Evolutionary conservation across 2,329 filamentous ascomycete species (phyloP).

Genomic region (Epicoccum sorghinum): DNA sequence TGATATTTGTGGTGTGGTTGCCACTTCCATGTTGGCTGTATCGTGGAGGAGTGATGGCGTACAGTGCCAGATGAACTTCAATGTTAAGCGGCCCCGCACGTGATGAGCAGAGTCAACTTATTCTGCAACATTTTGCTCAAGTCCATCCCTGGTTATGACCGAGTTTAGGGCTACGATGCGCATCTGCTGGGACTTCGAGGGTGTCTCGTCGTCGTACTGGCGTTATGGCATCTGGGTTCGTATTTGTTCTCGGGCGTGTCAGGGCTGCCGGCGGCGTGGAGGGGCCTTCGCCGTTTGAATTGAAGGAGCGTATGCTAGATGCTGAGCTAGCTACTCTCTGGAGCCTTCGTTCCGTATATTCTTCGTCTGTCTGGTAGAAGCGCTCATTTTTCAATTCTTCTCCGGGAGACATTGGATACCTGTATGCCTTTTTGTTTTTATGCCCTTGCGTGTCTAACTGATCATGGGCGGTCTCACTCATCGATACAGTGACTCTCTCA

Average conservation of each 20-base stretch:
- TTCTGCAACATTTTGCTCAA: background rate
- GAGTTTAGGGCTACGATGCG: constrained; percentile 16
- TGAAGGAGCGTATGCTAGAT: constrained; percentile 40
- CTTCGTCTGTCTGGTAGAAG: constrained; percentile 48
- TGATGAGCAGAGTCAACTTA: too few relatives aligned
- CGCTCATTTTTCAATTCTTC: constrained; percentile 55
- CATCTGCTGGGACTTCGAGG: constrained; percentile 27
- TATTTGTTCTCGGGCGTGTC: constrained; percentile 17
- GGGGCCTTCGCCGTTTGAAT: constrained; percentile 27
- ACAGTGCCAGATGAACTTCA: background rate
- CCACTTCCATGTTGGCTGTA: background rate
- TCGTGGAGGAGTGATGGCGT: background rate
- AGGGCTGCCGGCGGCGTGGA: constrained; percentile 17
- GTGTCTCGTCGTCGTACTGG: constrained; percentile 23
- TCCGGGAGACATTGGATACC: constrained; percentile 64
- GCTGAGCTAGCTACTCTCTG: constrained; percentile 49
- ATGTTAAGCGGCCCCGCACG: background rate
- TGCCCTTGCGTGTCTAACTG: constrained; percentile 56
- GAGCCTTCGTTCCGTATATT: constrained; percentile 46
- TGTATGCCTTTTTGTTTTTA: constrained; percentile 52
- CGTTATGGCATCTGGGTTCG: constrained; percentile 13
- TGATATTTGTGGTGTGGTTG: background rate
- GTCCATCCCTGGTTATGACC: background rate
- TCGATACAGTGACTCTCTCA: constrained; percentile 51
- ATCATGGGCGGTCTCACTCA: constrained; percentile 57